These are phyloP conservation scores for Pachyrhizus erosus DNA, from an alignment of 306 rosid species.

Conservation along the genomic window DNA sequence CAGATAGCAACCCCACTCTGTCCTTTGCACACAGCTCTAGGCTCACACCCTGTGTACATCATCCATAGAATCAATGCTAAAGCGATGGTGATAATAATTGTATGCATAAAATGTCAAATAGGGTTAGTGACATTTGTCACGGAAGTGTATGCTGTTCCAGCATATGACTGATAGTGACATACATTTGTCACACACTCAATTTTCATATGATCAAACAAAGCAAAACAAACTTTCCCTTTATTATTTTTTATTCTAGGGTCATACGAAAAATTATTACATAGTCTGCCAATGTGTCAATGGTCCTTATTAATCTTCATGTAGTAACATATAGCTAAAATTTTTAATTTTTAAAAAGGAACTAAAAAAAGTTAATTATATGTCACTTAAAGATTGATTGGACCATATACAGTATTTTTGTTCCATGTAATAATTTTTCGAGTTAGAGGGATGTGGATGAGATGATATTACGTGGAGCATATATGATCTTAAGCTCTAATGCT, in stretches of 20 bases:
- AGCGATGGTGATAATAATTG: neutral
- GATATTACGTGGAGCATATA: conserved; percentile 54
- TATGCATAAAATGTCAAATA: neutral
- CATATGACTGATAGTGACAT: neutral
- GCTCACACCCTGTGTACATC: conserved; percentile 69
- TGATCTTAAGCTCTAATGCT: conserved; percentile 50
- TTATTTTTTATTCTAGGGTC: neutral
- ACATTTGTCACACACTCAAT: conserved; percentile 6
- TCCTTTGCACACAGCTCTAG: conserved; percentile 84
- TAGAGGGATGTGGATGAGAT: conserved; percentile 42
- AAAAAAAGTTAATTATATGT: neutral
- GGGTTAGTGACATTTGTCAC: neutral
- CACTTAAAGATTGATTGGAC: neutral
- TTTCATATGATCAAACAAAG: neutral
- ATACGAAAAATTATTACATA: neutral
- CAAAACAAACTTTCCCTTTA: neutral
- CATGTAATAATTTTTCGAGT: neutral
- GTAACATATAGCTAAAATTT: neutral
- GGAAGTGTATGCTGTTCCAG: neutral
- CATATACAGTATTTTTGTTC: neutral
- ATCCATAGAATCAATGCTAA: conserved; percentile 10
- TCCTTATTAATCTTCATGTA: neutral
- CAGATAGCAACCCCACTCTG: conserved; percentile 78
- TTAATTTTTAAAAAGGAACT: neutral
- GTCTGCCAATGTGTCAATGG: no score